phyloP scores from a whole-genome alignment of 345 rosid species.

The Lepidium sativum region DNA sequence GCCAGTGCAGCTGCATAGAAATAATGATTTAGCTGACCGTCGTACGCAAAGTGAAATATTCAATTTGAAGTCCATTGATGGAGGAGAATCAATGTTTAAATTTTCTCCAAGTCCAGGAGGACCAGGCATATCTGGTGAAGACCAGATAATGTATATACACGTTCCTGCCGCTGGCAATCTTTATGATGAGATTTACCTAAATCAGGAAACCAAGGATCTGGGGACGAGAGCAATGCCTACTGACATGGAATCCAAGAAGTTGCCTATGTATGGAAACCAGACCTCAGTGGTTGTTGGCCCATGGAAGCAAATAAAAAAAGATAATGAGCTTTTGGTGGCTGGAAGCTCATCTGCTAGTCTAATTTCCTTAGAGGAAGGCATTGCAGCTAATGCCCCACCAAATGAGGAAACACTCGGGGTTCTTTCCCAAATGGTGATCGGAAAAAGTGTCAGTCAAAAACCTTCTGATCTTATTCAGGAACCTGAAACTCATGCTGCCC shows the following conservation, averaged over 20 bases:
- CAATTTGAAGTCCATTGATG: slow-evolving; percentile 25
- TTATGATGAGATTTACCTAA: slow-evolving; percentile 17
- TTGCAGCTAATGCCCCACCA: slow-evolving; percentile 7
- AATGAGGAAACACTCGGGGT: slow-evolving; percentile 12
- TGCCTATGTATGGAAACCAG: slow-evolving; percentile 18
- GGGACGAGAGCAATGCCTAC: slow-evolving; percentile 16
- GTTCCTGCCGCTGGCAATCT: neutral
- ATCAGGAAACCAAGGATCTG: slow-evolving; percentile 8
- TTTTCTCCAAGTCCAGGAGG: slow-evolving; percentile 17
- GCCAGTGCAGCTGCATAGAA: slow-evolving; percentile 28
- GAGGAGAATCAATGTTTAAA: slow-evolving; percentile 13
- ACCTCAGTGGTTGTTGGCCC: slow-evolving; percentile 22
- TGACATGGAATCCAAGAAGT: slow-evolving; percentile 13
- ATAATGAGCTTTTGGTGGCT: slow-evolving; percentile 12
- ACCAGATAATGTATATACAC: slow-evolving; percentile 23
- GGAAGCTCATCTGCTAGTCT: slow-evolving; percentile 16
- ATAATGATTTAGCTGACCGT: slow-evolving; percentile 25
- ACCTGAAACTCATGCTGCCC: slow-evolving; percentile 13
- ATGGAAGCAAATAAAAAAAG: slow-evolving; percentile 16
- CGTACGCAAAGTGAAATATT: slow-evolving; percentile 25
- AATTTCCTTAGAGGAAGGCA: slow-evolving; percentile 18
- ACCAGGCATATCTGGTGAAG: slow-evolving; percentile 2
- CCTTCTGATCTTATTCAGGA: slow-evolving; percentile 17
- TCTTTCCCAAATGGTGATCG: slow-evolving; percentile 10
- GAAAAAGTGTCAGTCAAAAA: slow-evolving; percentile 1